Percentiles rank a stretch among this genome's conserved stretches.
Evolutionary conservation across 805 yeast genomes (phyloP).

Genomic region (Tetrapisispora taiwanensis): DNA sequence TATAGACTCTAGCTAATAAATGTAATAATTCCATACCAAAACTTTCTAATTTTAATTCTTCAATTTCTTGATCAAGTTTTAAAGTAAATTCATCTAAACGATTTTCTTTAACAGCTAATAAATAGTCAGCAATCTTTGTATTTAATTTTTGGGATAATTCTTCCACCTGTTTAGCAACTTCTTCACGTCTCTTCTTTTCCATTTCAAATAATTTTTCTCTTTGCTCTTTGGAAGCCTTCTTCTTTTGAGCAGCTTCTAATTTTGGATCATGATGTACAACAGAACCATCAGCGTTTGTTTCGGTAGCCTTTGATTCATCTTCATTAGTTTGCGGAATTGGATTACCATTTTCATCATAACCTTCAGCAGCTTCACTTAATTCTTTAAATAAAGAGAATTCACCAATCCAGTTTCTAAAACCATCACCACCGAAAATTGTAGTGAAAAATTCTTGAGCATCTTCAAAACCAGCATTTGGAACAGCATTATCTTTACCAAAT

Average conservation of each 20-base stretch:
- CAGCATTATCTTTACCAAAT: constrained; percentile 69
- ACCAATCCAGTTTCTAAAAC: constrained; percentile 70
- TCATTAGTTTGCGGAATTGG: constrained; percentile 5
- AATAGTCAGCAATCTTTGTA: constrained; percentile 35
- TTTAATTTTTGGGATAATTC: constrained; percentile 43
- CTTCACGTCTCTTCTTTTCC: constrained; percentile 45
- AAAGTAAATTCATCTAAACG: constrained; percentile 40
- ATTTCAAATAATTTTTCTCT: constrained; percentile 42
- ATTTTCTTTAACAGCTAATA: constrained; percentile 37
- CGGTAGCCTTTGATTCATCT: not conserved
- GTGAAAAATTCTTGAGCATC: constrained; percentile 84
- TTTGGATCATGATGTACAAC: constrained; percentile 30
- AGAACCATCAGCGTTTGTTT: constrained; percentile 7
- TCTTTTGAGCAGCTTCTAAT: constrained; percentile 19
- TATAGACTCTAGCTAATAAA: constrained; percentile 72
- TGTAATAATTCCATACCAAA: constrained; percentile 86
- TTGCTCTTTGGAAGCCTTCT: constrained; percentile 31
- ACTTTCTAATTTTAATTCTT: constrained; percentile 83
- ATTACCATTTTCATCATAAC: constrained; percentile 17
- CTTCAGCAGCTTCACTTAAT: constrained; percentile 44
- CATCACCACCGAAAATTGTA: constrained; percentile 76
- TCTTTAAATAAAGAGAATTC: constrained; percentile 62
- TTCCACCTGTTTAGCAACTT: constrained; percentile 38
- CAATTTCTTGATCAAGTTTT: constrained; percentile 53
- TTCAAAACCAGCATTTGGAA: constrained; percentile 61